Evolutionary conservation across 768 basidiomycete genomes (phyloP).

Genomic region (Tylopilus rubrobrunneus): DNA sequence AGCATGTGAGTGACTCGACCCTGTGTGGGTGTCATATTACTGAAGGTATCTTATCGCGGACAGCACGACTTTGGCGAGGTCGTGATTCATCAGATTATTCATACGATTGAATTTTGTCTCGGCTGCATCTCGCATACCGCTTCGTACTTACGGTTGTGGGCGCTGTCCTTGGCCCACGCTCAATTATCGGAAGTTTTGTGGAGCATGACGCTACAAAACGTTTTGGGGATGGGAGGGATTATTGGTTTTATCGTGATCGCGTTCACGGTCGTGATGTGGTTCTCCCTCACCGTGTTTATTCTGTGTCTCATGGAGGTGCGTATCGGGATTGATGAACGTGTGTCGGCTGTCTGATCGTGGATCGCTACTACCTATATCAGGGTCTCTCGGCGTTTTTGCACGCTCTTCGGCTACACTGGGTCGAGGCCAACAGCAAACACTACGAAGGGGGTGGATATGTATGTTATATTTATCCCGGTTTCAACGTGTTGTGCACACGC

Average conservation of each 20-base stretch:
- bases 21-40: constrained; percentile 3
- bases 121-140: constrained; percentile 99
- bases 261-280: constrained; percentile 70
- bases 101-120: constrained; percentile 98
- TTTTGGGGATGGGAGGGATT: constrained; percentile 60
- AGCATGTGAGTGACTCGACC: constrained; percentile 54
- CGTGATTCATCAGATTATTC: constrained; percentile 95
- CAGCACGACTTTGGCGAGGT: constrained; percentile 93
- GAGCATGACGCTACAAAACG: constrained; percentile 73
- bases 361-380: constrained; percentile 35
- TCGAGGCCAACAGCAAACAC: constrained; percentile 96
- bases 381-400: constrained; percentile 95
- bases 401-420: constrained; percentile 96
- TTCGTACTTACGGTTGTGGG: constrained; percentile 93
- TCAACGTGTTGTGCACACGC: constrained; percentile 26
- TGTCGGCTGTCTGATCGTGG: constrained; percentile 7
- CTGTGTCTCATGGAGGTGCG: constrained; percentile 95
- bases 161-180: constrained; percentile 95
- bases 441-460: constrained; percentile 89
- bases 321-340: constrained; percentile 17
- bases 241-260: constrained; percentile 53
- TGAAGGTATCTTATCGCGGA: constrained; percentile 42
- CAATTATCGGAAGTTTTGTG: constrained; percentile 94
- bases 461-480: constrained; percentile 34
- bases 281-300: constrained; percentile 67